Evolutionary conservation across 1,284 basidiomycete species (phyloP), one percentile per base, ranked within the genome.

Genomic region (Puccinia coronata): DNA sequence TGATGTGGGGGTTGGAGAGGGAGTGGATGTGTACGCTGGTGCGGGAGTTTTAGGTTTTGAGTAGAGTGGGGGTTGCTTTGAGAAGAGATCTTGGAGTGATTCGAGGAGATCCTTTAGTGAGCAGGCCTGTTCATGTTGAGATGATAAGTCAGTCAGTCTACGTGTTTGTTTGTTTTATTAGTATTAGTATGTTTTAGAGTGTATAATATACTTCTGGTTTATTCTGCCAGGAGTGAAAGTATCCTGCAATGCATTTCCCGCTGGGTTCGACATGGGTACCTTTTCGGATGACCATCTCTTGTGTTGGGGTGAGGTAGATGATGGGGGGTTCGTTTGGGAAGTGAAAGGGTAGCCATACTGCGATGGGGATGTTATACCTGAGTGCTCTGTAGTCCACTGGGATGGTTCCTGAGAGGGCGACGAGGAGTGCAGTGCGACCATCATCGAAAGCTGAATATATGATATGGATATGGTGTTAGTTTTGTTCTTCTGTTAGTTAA

Each of bases 371-470:
- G 86, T 99, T 94, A 88, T 99, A 99, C 0, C 92, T 89, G 0
- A 90, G 88, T 4, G 89, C 88, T 73, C 92, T 90, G 87, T 91
- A 98, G 0, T 89, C 86, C 83, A 99, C 96, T 0, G 95, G 96
- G 0, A 99, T 88, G 0, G 98, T 91, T 14, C 97, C 97, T 84
- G 96, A 92, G 0, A 98, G 84, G 82, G 92, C 94, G 81, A 99
- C 90, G 20, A 99, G 89, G 11, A 98, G 89, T 84, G 95, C 93
- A 0, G 94, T 92, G 53, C 96, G 91, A 41, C 96, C 96, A 84
- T 98, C 95, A 87, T 99, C 95, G 88, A 93, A 96, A 0, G 93
- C n/a, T n/a, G n/a, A n/a, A n/a, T n/a, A n/a, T n/a, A n/a, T n/a
- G n/a, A n/a, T n/a, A n/a, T n/a, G n/a, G n/a, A n/a, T n/a, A n/a